These are phyloP conservation scores for Toxicodendron radicans DNA, from an alignment of 345 rosid species.

Conservation along the genomic window DNA sequence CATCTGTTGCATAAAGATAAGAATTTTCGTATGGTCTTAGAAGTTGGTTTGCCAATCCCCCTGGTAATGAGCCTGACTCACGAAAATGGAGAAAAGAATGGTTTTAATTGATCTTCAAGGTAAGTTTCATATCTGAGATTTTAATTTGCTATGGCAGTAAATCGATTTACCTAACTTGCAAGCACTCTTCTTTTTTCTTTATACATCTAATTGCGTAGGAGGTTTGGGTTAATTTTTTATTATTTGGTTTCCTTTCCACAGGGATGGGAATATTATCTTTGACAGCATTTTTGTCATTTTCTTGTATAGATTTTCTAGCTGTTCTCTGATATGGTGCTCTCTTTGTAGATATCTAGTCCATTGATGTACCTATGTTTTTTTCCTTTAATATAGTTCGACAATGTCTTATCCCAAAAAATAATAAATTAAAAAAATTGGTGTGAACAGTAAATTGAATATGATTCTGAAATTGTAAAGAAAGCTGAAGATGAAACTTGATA, in stretches of 20 bases:
- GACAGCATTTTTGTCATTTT: too few relatives aligned
- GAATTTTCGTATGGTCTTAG: not conserved
- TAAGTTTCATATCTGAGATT: conserved; percentile 18
- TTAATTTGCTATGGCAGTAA: not conserved
- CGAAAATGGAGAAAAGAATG: conserved; percentile 19
- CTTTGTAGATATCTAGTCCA: not conserved
- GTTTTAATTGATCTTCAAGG: conserved; percentile 26
- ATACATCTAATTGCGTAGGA: too few relatives aligned
- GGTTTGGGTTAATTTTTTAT: too few relatives aligned
- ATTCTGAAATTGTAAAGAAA: not conserved
- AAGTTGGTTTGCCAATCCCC: not conserved
- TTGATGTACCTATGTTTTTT: too few relatives aligned
- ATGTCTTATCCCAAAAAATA: too few relatives aligned
- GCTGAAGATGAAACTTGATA: conserved; percentile 8
- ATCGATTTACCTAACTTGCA: too few relatives aligned
- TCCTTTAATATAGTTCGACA: too few relatives aligned
- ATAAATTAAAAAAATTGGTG: not conserved
- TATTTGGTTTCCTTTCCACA: too few relatives aligned
- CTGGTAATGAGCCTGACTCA: not conserved
- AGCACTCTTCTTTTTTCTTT: not conserved
- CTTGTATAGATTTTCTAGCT: too few relatives aligned
- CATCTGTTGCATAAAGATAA: conserved; percentile 44
- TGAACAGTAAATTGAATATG: not conserved
- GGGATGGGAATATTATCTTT: too few relatives aligned
- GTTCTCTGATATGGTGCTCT: not conserved